A percentile compares a stretch with the other conserved stretches of the same genome.
Evolutionary conservation across 1,284 basidiomycete species (phyloP).

Genomic region (Apiotrichum gracile): DNA sequence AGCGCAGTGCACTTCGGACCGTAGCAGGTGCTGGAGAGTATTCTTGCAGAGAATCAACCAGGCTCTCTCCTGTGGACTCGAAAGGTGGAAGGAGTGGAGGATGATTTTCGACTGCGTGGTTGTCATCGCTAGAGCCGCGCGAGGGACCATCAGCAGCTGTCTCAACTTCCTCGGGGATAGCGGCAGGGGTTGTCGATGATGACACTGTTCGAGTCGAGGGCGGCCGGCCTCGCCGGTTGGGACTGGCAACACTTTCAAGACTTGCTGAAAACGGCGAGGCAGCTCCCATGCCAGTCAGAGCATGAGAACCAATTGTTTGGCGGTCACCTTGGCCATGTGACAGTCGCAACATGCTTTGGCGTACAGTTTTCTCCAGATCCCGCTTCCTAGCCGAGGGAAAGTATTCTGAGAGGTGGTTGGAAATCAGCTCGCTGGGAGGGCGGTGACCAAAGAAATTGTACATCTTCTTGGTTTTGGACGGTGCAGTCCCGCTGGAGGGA

Average conservation of each 20-base stretch:
- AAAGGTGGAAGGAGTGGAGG: conserved; percentile 70
- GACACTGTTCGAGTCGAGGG: conserved; percentile 17
- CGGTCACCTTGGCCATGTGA: conserved; percentile 24
- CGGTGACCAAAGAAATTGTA: conserved; percentile 98
- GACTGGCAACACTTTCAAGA: conserved; percentile 10
- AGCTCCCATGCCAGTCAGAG: not conserved
- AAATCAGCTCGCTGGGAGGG: conserved; percentile 93
- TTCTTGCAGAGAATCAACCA: conserved; percentile 66
- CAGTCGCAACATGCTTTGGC: conserved; percentile 70
- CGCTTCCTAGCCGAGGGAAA: conserved; percentile 92
- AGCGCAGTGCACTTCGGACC: conserved; percentile 42
- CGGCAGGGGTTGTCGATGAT: conserved; percentile 19
- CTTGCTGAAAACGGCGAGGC: conserved; percentile 5
- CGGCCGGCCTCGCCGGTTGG: conserved; percentile 22
- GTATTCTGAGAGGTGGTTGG: conserved; percentile 90
- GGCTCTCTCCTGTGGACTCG: conserved; percentile 66
- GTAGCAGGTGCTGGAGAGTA: conserved; percentile 24
- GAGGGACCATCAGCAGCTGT: not conserved
- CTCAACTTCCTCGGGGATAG: conserved; percentile 41
- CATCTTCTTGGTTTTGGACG: conserved; percentile 51
- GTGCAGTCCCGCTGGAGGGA: conserved; percentile 41
- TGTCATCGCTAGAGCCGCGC: not conserved
- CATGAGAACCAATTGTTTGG: not conserved
- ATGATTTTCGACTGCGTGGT: conserved; percentile 13
- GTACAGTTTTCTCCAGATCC: conserved; percentile 68